These are phyloP conservation scores for Kodamaea arcana DNA, from an alignment of 1,139 yeast genomes.

Conservation along the genomic window DNA sequence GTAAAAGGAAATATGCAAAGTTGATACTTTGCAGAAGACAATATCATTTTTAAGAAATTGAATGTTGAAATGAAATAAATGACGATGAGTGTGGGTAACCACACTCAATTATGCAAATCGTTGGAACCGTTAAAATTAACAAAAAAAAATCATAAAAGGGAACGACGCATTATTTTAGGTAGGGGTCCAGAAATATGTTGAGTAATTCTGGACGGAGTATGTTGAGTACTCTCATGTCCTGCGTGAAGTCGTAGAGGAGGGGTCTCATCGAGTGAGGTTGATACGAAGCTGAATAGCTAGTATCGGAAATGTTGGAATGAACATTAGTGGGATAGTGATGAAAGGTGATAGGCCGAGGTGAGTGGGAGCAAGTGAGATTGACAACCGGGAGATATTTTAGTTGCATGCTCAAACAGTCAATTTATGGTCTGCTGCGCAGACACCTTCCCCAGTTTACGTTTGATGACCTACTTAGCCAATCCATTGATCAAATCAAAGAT, in stretches of 20 bases:
- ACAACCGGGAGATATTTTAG: too few species aligned
- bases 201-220: conserved; percentile 19
- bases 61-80: conserved; percentile 24
- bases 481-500: conserved; percentile 41
- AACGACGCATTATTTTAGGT: conserved; percentile 12
- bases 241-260: conserved; percentile 25
- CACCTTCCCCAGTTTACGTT: too few species aligned
- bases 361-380: too few species aligned
- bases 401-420: too few species aligned
- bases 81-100: conserved; percentile 2
- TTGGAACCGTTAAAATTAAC: conserved; percentile 13
- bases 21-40: conserved; percentile 5
- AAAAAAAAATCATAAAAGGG: conserved; percentile 11
- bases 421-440: too few species aligned
- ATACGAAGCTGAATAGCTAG: too few species aligned
- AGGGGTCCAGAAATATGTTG: conserved; percentile 12
- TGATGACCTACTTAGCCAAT: too few species aligned
- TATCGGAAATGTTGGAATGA: too few species aligned
- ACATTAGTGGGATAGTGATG: too few species aligned
- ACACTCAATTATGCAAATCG: conserved; percentile 11
- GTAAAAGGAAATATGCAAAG: conserved; percentile 2
- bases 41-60: not conserved
- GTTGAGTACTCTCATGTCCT: conserved; percentile 28
- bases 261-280: too few species aligned
- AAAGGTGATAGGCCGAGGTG: too few species aligned